phyloP scores from a whole-genome alignment of 208 protist species.

The Acanthamoeba rhysodes region DNA sequence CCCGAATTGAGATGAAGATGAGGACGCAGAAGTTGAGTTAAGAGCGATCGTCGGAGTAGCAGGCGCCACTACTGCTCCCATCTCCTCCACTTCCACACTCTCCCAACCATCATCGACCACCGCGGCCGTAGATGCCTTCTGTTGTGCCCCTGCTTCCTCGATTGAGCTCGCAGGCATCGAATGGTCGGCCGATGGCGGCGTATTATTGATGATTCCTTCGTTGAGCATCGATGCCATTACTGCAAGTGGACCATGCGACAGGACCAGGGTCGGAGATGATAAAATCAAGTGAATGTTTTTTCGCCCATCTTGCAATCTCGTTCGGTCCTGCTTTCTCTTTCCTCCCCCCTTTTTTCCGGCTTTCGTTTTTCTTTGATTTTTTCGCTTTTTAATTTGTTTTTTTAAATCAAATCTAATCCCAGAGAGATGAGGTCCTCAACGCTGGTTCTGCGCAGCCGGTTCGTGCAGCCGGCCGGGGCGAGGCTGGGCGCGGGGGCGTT shows the following conservation, averaged over 20 bases:
- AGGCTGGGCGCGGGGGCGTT: not conserved
- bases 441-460: not conserved
- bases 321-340: not conserved
- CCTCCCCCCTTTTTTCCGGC: not conserved
- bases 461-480: not conserved
- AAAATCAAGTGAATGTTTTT: constrained; percentile 23
- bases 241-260: not conserved
- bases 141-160: not conserved
- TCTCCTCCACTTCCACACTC: constrained; percentile 10
- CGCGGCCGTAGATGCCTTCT: not conserved
- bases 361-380: not conserved
- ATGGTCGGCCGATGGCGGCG: too few species aligned
- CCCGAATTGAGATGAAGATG: not conserved
- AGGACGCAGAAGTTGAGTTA: not conserved
- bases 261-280: not conserved
- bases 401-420: too few species aligned
- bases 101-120: not conserved
- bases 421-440: not conserved
- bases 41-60: not conserved
- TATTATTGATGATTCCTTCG: not conserved
- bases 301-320: constrained; percentile 3
- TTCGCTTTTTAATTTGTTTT: too few species aligned
- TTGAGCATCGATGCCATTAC: not conserved
- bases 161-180: too few species aligned
- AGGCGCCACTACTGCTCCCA: not conserved